phyloP scores from a whole-genome alignment of 805 yeast species.

The Kuraishia cidri region DNA sequence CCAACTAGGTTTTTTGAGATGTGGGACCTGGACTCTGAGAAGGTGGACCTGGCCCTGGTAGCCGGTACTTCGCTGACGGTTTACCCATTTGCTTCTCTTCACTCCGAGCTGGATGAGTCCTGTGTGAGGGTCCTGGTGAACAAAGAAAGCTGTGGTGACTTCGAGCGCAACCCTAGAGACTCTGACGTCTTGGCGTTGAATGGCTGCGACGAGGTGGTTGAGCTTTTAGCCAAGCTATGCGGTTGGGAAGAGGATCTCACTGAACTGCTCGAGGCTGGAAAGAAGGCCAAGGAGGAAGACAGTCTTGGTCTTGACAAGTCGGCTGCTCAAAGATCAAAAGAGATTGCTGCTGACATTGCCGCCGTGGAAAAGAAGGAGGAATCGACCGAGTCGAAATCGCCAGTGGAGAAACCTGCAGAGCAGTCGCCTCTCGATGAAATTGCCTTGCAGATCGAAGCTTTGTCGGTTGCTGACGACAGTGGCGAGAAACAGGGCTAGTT shows the following conservation, averaged over 20 bases:
- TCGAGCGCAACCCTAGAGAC: conserved; percentile 39
- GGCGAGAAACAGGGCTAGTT: no score
- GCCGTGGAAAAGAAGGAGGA: conserved; percentile 1
- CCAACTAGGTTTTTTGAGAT: conserved; percentile 61
- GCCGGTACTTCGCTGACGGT: conserved; percentile 93
- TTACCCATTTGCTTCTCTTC: conserved; percentile 82
- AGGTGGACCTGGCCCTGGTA: conserved; percentile 64
- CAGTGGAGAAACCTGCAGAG: no score
- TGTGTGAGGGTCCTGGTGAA: conserved; percentile 62
- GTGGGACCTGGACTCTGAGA: conserved; percentile 52
- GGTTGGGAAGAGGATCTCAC: conserved; percentile 61
- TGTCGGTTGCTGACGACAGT: no score
- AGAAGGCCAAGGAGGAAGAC: no score
- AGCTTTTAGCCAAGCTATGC: conserved; percentile 36
- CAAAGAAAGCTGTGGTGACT: conserved; percentile 72
- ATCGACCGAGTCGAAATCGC: no score
- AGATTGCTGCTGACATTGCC: conserved; percentile 5
- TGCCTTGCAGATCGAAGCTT: no score
- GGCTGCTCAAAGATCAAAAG: background rate
- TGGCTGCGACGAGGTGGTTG: conserved; percentile 61
- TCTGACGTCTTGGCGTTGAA: conserved; percentile 54
- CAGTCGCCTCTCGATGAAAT: no score
- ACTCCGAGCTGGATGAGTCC: conserved; percentile 45
- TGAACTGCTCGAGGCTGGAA: conserved; percentile 21
- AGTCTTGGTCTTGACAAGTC: background rate